phyloP scores from a whole-genome alignment of 2,329 filamentous ascomycete genomes.

The Penicillium sp. region DNA sequence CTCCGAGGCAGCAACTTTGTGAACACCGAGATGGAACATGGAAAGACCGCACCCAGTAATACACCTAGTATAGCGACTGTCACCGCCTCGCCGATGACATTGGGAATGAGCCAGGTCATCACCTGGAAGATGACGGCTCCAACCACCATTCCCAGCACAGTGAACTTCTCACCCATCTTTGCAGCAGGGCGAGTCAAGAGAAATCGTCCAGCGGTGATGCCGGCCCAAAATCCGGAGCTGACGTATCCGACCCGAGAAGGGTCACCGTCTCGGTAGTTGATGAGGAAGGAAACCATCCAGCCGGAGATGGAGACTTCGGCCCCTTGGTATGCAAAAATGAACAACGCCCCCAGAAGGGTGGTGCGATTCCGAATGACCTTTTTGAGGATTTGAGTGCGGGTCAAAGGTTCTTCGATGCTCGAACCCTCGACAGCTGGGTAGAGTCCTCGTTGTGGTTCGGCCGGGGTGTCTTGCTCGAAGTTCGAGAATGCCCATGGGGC shows the following conservation, averaged over 20 bases:
- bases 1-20: constrained; percentile 53
- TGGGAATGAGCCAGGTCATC: constrained; percentile 77
- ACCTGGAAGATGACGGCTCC: constrained; percentile 69
- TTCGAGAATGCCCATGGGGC: constrained; percentile 68
- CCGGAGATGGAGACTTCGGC: constrained; percentile 81
- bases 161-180: constrained; percentile 68
- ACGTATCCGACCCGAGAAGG: constrained; percentile 76
- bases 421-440: constrained; percentile 47
- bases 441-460: constrained; percentile 45
- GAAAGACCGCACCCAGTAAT: constrained; percentile 76
- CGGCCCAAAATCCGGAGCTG: constrained; percentile 67
- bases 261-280: constrained; percentile 68
- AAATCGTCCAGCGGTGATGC: constrained; percentile 76
- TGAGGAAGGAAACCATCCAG: constrained; percentile 85
- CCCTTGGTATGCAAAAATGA: constrained; percentile 85
- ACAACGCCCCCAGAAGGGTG: constrained; percentile 73
- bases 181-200: constrained; percentile 66
- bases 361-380: constrained; percentile 54
- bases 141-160: constrained; percentile 63
- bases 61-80: constrained; percentile 70
- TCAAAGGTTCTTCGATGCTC: constrained; percentile 26
- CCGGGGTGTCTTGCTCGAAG: constrained; percentile 64
- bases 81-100: constrained; percentile 69
- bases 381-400: constrained; percentile 42
- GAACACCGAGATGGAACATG: constrained; percentile 64